These are phyloP conservation scores for Candida loeiensis DNA, from an alignment of 805 yeast genomes.

Conservation along the genomic window DNA sequence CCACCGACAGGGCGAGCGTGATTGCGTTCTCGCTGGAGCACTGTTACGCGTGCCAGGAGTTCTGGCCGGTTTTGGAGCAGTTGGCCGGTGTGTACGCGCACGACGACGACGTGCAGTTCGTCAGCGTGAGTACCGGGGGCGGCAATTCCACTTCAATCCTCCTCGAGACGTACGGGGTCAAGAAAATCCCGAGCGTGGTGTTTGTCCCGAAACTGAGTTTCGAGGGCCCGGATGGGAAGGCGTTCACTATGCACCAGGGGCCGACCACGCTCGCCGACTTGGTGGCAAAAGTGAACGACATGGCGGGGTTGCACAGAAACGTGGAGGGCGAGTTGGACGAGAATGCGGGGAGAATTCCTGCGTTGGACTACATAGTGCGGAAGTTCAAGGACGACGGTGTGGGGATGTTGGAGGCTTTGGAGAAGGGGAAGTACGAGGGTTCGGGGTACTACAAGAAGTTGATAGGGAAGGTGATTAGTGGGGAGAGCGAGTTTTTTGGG, in stretches of 20 bases:
- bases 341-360: slow-evolving; percentile 30
- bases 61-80: slow-evolving; percentile 48
- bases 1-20: slow-evolving; percentile 30
- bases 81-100: slow-evolving; percentile 48
- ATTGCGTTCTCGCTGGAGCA: slow-evolving; percentile 58
- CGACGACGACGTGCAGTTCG: slow-evolving; percentile 31
- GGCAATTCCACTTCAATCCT: slow-evolving; percentile 6
- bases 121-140: slow-evolving; percentile 38
- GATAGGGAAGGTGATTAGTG: slow-evolving; percentile 41
- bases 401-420: not conserved
- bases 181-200: slow-evolving; percentile 4
- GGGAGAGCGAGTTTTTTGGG: slow-evolving; percentile 40
- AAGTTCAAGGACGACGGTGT: not conserved
- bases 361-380: slow-evolving; percentile 17
- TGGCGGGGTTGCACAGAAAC: slow-evolving; percentile 26
- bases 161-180: slow-evolving; percentile 4
- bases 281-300: slow-evolving; percentile 25
- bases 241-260: slow-evolving; percentile 19
- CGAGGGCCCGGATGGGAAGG: slow-evolving; percentile 6
- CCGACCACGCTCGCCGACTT: slow-evolving; percentile 19
- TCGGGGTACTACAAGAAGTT: slow-evolving; percentile 52
- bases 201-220: slow-evolving; percentile 7
- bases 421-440: no score
- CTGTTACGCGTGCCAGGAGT: slow-evolving; percentile 56
- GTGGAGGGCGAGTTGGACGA: slow-evolving; percentile 30